phyloP scores from a whole-genome alignment of 306 rosid genomes.

The Begonia masoniana region DNA sequence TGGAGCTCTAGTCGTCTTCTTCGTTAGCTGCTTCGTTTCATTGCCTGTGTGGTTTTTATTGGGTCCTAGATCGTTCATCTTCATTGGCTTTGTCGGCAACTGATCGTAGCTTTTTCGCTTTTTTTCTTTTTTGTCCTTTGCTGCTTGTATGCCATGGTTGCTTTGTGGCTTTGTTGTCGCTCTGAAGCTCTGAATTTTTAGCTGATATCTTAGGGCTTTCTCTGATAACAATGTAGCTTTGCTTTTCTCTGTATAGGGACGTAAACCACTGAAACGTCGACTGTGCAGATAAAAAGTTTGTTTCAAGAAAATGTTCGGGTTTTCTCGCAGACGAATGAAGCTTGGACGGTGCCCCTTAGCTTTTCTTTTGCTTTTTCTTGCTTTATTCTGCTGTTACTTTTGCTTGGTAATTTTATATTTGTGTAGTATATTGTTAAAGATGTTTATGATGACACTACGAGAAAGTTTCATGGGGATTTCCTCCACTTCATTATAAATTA shows the following conservation, averaged over 20 bases:
- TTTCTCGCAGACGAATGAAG: slow-evolving; percentile 82
- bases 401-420: background rate
- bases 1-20: no score
- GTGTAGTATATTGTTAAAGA: background rate
- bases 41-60: no score
- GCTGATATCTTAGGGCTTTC: slow-evolving; percentile 1
- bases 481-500: background rate
- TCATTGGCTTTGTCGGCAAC: no score
- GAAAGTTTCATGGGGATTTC: background rate
- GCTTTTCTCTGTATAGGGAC: slow-evolving; percentile 1
- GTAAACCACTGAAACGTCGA: slow-evolving; percentile 6
- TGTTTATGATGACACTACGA: slow-evolving; percentile 1
- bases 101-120: no score
- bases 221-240: slow-evolving; percentile 17
- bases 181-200: background rate
- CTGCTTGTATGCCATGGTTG: background rate
- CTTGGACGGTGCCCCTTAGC: slow-evolving; percentile 45
- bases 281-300: slow-evolving; percentile 1
- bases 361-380: background rate
- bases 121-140: slow-evolving; percentile 7
- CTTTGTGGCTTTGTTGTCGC: background rate
- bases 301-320: slow-evolving; percentile 49
- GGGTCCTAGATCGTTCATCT: no score
- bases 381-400: background rate
- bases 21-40: no score